Base-by-base conservation (phyloP, 2,329 filamentous ascomycete genomes). In the Colletotrichum magnum region DNA sequence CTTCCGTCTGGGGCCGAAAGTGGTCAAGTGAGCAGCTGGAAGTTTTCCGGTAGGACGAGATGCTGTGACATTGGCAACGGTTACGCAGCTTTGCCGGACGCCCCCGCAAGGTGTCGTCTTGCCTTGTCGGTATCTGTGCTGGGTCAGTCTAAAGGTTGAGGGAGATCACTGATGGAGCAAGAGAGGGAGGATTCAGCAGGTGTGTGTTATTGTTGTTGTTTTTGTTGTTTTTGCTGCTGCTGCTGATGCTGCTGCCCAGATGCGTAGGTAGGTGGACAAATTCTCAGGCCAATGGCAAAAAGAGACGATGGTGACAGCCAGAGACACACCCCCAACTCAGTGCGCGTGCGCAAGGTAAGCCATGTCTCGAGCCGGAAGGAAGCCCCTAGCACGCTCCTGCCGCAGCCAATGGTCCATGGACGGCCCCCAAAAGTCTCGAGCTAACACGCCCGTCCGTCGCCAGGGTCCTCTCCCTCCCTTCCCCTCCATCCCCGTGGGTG, bases 1-100 rank as follows among this genome's bases (percentile, higher is more conserved):
- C 59, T 68, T 58, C 64, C 53, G 12, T 24, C 53, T 64, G 58
- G 52, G 47, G 68, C 32, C 45, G 62, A 9, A 18, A 51, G 58
- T 24, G 64, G 68, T 70, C 68, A 62, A 68, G 68, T 70, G 68
- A 68, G 53, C 58, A 68, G 32, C 64, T 58, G 64, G 68, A 59
- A 51, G 53, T 21, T 68, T 68, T 58, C 64, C 64, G 68, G 63
- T 64, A 70, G 64, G 64, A 50, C 64, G 52, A 58, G 24, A 51
- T 15, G 43, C 36, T 39, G 62, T 66, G 64, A 45, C 58, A 63
- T 58, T 58, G 59, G 52, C 36, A 58, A 58, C 45, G 51, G 43
- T 58, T 58, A 58, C 47, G 47, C 52, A 52, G 24, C 43, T 15
- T 47, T 47, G 43, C 43, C 15, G 15, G 43, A 24, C 21, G 21